Conservation (phyloP, 2,329 filamentous ascomycete genomes). For the Colletotrichum costaricense region DNA sequence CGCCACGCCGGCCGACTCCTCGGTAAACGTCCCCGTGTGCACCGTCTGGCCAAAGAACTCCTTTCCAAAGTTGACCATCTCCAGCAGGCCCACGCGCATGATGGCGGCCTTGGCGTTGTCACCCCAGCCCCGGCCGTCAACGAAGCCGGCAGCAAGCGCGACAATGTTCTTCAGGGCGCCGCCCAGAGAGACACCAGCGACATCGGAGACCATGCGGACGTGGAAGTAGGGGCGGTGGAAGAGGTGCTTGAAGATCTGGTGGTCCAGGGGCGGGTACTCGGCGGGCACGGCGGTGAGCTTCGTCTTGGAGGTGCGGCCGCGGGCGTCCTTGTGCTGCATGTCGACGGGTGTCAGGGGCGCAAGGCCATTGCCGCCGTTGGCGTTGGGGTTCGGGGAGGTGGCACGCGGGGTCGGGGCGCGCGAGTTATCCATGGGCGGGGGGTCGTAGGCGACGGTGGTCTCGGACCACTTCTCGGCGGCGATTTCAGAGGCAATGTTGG, state of each 20-base stretch:
- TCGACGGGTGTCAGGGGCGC: constrained; percentile 56
- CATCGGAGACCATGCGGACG: constrained; percentile 91
- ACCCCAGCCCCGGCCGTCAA: constrained; percentile 95
- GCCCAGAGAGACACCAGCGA: constrained; percentile 95
- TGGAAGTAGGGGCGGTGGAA: constrained; percentile 99
- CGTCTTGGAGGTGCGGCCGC: constrained; percentile 74
- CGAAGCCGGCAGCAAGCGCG: constrained; percentile 92
- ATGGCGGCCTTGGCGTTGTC: constrained; percentile 99
- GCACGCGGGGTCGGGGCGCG: constrained; percentile 72
- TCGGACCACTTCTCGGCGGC: constrained; percentile 97
- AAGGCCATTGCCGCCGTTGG: constrained; percentile 54
- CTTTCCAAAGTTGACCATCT: constrained; percentile 97
- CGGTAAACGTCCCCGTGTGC: constrained; percentile 89
- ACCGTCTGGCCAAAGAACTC: constrained; percentile 90
- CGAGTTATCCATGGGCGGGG: constrained; percentile 84
- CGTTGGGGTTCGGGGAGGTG: constrained; percentile 60
- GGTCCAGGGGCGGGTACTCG: constrained; percentile 88
- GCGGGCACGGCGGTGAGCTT: constrained; percentile 80
- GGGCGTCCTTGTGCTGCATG: constrained; percentile 75
- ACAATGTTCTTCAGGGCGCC: constrained; percentile 98
- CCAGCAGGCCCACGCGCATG: constrained; percentile 94
- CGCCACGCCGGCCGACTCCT: constrained; percentile 93
- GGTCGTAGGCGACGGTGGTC: constrained; percentile 96
- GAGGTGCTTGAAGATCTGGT: constrained; percentile 82
- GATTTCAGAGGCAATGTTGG: constrained; percentile 96